Evolutionary conservation across 257 asterid species (phyloP).

Genomic region (Cynanchum wilfordii): DNA sequence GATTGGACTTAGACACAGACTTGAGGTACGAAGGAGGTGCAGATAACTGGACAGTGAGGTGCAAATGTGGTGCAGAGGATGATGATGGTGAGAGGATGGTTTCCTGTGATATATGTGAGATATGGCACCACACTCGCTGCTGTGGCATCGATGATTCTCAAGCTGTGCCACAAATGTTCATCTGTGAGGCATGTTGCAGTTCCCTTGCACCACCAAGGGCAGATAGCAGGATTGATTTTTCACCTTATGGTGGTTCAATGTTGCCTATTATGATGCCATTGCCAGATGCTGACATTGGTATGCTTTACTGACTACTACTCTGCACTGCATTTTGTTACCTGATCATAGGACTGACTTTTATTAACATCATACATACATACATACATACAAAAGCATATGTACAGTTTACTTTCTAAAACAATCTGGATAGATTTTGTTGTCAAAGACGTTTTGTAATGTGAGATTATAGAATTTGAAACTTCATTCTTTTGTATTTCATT

Average conservation of each 20-base stretch:
- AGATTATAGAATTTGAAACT: neutral
- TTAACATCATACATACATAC: neutral
- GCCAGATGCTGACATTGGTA: neutral
- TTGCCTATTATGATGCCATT: slow-evolving; percentile 15
- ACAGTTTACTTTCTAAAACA: neutral
- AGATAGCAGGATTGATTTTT: slow-evolving; percentile 16
- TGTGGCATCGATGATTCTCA: slow-evolving; percentile 67
- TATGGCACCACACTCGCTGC: slow-evolving; percentile 89
- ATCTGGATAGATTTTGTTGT: neutral
- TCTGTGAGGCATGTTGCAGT: slow-evolving; percentile 58
- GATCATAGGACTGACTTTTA: no score
- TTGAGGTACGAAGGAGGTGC: slow-evolving; percentile 65
- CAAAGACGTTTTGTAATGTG: neutral
- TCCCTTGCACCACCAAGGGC: slow-evolving; percentile 51
- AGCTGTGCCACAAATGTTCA: slow-evolving; percentile 63
- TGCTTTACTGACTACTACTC: neutral
- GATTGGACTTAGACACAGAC: slow-evolving; percentile 42
- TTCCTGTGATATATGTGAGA: slow-evolving; percentile 79
- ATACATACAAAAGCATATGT: neutral
- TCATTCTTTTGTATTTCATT: neutral
- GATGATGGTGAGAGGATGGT: slow-evolving; percentile 97
- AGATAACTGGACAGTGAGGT: slow-evolving; percentile 71
- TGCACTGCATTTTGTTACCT: neutral
- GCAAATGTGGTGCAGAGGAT: slow-evolving; percentile 83
- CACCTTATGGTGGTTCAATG: slow-evolving; percentile 18